These are phyloP conservation scores for Ogataea nitratoaversa DNA, from an alignment of 805 yeast genomes.

Conservation along the genomic window DNA sequence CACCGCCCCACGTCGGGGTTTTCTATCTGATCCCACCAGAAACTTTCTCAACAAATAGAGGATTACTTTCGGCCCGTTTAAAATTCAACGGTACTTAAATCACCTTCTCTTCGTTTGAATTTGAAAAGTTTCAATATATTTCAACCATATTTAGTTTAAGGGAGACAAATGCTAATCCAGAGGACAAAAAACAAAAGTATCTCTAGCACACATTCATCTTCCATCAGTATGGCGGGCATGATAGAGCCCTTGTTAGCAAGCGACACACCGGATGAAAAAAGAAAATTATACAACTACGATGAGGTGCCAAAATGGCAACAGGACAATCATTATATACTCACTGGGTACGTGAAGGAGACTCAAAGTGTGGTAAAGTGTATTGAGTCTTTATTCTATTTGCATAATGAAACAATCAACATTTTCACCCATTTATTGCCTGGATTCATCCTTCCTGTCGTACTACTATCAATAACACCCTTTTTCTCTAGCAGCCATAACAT, in stretches of 20 bases:
- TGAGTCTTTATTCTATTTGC: conserved; percentile 40
- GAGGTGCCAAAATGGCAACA: conserved; percentile 54
- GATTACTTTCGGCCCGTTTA: too few species aligned
- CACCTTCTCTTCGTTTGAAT: too few species aligned
- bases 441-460: conserved; percentile 25
- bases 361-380: conserved; percentile 36
- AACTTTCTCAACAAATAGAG: too few species aligned
- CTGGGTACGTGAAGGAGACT: conserved; percentile 50
- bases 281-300: conserved; percentile 29
- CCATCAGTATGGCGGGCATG: neutral
- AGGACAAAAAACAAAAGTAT: too few species aligned
- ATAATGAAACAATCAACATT: conserved; percentile 52
- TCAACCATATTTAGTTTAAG: too few species aligned
- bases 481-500: neutral
- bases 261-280: neutral
- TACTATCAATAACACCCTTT: conserved; percentile 22
- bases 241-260: neutral
- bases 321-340: conserved; percentile 48
- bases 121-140: too few species aligned
- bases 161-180: too few species aligned
- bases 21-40: too few species aligned
- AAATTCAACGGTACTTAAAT: too few species aligned
- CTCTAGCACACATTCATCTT: too few species aligned
- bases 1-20: too few species aligned
- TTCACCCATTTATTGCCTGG: conserved; percentile 49